These are phyloP conservation scores for Calonectria pseudoreteaudii DNA, from an alignment of 2,329 filamentous ascomycete species.

Conservation along the genomic window DNA sequence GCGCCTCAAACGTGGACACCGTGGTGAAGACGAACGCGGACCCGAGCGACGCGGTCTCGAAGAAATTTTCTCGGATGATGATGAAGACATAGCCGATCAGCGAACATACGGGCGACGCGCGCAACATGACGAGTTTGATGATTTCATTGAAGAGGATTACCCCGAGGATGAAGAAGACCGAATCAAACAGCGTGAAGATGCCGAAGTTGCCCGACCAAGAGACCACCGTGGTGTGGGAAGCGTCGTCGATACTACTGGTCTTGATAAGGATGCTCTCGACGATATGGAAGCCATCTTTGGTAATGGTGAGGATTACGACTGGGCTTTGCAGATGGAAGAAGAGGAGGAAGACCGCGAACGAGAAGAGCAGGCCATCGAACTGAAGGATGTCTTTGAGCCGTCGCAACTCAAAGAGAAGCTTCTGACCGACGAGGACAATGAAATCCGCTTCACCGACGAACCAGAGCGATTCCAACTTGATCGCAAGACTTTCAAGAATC, in stretches of 20 bases:
- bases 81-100: conserved; percentile 76
- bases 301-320: conserved; percentile 94
- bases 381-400: conserved; percentile 98
- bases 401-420: conserved; percentile 94
- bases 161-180: conserved; percentile 86
- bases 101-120: conserved; percentile 66
- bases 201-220: conserved; percentile 86
- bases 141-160: conserved; percentile 97
- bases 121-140: conserved; percentile 84
- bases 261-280: conserved; percentile 93
- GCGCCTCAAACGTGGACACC: conserved; percentile 91
- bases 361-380: conserved; percentile 86
- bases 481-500: conserved; percentile 86
- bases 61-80: conserved; percentile 96
- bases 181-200: conserved; percentile 82
- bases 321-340: conserved; percentile 90
- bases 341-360: conserved; percentile 83
- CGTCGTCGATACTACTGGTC: conserved; percentile 82
- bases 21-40: conserved; percentile 76
- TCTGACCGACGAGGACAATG: conserved; percentile 94
- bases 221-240: conserved; percentile 74
- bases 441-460: conserved; percentile 88
- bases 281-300: conserved; percentile 98
- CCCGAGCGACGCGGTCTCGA: conserved; percentile 79
- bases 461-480: conserved; percentile 96